Conservation (phyloP, 495 filamentous ascomycete genomes). For the Aspergillus hancockii region DNA sequence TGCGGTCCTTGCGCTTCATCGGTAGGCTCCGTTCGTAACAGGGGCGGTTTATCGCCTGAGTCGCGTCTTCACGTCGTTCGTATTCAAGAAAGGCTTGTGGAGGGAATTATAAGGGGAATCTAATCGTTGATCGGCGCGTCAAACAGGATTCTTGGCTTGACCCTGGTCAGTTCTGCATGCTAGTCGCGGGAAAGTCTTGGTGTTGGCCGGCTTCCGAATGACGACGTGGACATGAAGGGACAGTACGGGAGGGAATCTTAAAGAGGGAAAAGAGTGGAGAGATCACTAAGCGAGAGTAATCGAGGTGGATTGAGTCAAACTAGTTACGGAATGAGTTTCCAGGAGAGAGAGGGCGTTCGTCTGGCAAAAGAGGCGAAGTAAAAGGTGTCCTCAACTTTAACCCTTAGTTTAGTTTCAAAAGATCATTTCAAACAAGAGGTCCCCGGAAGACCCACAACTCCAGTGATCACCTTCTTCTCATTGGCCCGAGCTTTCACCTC, state of each 20-base stretch:
- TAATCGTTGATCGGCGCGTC: neutral
- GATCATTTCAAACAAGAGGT: neutral
- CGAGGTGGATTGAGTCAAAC: too few species aligned
- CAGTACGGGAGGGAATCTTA: too few species aligned
- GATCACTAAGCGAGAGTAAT: too few species aligned
- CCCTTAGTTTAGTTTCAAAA: neutral
- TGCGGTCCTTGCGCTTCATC: conserved; percentile 46
- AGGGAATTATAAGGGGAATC: neutral
- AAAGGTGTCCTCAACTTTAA: neutral
- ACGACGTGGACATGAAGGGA: too few species aligned
- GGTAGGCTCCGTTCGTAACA: conserved; percentile 20
- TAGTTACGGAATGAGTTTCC: too few species aligned
- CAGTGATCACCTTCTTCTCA: neutral
- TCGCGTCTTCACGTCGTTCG: conserved; percentile 9
- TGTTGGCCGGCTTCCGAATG: neutral
- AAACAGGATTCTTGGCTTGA: neutral
- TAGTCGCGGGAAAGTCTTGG: neutral
- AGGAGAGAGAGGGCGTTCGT: too few species aligned
- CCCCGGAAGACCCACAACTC: neutral
- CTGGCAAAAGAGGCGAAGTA: neutral
- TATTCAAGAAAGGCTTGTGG: neutral
- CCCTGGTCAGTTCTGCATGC: neutral
- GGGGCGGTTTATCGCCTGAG: conserved; percentile 11
- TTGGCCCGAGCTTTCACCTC: neutral
- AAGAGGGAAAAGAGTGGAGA: too few species aligned